Evolutionary conservation across 139 green algal species (phyloP).

Genomic region (Dunaliella sp.): DNA sequence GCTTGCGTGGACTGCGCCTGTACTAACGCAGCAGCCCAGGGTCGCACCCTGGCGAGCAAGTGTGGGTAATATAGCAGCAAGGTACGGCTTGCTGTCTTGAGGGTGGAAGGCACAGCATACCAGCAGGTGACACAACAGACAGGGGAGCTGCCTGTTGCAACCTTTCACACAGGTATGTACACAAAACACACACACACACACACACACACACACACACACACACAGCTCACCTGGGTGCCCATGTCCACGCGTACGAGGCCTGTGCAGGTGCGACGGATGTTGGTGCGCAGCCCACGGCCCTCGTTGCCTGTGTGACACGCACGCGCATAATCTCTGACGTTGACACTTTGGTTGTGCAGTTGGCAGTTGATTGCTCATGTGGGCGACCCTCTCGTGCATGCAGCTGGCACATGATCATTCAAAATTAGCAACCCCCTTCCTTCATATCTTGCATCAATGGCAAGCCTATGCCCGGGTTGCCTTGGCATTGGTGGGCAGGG

Average conservation of each 20-base stretch:
- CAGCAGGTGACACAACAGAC: background rate
- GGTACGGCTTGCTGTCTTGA: background rate
- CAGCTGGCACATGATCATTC: too few relatives aligned
- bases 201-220: background rate
- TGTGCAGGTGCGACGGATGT: slow-evolving; percentile 65
- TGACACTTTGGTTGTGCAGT: too few relatives aligned
- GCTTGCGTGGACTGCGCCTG: background rate
- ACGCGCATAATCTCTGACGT: too few relatives aligned
- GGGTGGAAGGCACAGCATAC: background rate
- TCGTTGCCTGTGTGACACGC: slow-evolving; percentile 89
- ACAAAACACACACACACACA: background rate
- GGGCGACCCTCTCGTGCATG: too few relatives aligned
- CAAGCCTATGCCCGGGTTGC: too few relatives aligned
- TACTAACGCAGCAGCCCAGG: too few relatives aligned
- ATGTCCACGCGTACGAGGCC: slow-evolving; percentile 52
- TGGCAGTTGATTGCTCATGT: too few relatives aligned
- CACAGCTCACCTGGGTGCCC: background rate
- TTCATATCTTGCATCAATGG: too few relatives aligned
- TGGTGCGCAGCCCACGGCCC: slow-evolving; percentile 73
- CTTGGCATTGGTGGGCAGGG: too few relatives aligned
- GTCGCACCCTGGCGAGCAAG: too few relatives aligned
- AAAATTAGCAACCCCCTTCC: too few relatives aligned
- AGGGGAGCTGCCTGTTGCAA: background rate
- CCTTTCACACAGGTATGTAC: background rate
- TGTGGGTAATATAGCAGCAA: background rate